Evolutionary conservation across 176 grass and related monocot species (phyloP).

Genomic region (Phragmites australis): DNA sequence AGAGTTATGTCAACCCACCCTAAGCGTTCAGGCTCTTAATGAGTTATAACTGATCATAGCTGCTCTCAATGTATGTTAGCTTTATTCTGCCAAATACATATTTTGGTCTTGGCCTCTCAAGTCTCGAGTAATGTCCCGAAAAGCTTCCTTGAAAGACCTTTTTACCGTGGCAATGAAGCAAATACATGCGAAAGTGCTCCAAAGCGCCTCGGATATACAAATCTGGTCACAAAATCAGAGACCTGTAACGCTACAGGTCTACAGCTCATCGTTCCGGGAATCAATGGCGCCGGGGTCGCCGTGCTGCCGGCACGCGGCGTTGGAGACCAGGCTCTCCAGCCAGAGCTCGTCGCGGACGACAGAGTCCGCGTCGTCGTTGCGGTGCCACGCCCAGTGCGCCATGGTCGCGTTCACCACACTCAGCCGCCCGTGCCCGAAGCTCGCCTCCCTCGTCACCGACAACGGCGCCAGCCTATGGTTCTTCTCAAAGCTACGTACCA

Average conservation of each 20-base stretch:
- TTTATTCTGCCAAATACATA: no score
- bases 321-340: constrained; percentile 59
- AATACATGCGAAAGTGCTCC: no score
- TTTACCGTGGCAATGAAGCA: no score
- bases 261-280: constrained; percentile 40
- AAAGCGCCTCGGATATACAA: neutral
- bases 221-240: neutral
- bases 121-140: no score
- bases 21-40: no score
- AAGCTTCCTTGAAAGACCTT: no score
- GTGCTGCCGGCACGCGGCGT: constrained; percentile 28
- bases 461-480: constrained; percentile 59
- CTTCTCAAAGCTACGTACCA: constrained; percentile 59
- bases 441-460: constrained; percentile 66
- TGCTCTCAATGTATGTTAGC: no score
- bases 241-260: neutral
- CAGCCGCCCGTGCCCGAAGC: constrained; percentile 84
- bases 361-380: constrained; percentile 71
- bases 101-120: no score
- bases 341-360: constrained; percentile 69
- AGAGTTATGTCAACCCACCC: no score
- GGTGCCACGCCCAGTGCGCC: constrained; percentile 92
- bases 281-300: neutral
- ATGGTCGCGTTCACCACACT: constrained; percentile 62
- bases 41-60: no score